A percentile compares a stretch with the other conserved stretches of the same genome.
phyloP scores from a whole-genome alignment of 345 rosid species.

The Eucalyptus sp. region DNA sequence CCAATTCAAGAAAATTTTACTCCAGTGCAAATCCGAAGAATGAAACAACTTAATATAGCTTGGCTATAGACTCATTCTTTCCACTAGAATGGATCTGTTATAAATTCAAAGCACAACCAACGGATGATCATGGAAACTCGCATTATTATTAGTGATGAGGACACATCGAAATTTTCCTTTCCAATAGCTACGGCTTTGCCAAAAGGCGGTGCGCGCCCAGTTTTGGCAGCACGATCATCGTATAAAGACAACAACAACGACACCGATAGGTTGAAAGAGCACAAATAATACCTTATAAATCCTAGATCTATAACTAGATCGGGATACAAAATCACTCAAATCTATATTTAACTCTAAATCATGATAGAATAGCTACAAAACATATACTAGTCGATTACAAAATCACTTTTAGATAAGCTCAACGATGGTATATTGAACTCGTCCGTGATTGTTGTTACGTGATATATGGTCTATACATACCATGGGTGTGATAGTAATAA shows the following conservation, averaged over 20 bases:
- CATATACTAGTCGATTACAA: background rate
- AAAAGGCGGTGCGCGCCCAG: accelerated
- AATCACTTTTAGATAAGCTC: background rate
- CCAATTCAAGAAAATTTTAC: too few species aligned
- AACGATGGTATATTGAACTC: background rate
- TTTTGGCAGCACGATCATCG: background rate
- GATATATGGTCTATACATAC: background rate
- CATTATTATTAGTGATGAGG: background rate
- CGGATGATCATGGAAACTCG: accelerated
- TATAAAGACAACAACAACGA: background rate
- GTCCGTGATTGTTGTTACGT: background rate
- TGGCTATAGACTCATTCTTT: accelerated
- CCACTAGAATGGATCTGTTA: background rate
- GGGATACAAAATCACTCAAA: background rate
- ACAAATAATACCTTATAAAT: background rate
- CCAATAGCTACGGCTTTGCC: background rate
- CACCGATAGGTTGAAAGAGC: background rate
- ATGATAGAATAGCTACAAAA: background rate
- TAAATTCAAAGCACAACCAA: background rate
- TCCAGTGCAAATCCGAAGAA: too few species aligned
- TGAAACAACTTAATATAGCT: too few species aligned
- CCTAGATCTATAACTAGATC: too few species aligned
- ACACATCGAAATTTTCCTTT: background rate
- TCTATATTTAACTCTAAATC: too few species aligned
- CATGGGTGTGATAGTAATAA: background rate